Evolutionary conservation across 1,139 yeast genomes (phyloP).

Genomic region (Diutina mesorugosa): DNA sequence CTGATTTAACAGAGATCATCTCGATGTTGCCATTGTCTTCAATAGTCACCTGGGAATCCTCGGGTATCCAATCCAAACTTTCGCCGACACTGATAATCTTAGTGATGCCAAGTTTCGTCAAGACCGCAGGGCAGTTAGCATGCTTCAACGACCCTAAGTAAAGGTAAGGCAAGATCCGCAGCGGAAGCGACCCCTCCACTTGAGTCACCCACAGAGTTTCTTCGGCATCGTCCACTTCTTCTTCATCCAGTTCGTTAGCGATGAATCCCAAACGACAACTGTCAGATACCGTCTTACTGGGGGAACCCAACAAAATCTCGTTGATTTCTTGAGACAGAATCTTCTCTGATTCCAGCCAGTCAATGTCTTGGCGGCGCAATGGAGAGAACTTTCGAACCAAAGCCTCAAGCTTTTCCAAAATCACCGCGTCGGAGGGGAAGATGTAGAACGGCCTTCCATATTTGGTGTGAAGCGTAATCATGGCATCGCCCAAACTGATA

Average conservation of each 20-base stretch:
- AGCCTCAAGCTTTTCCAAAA: slow-evolving; percentile 52
- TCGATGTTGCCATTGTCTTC: slow-evolving; percentile 22
- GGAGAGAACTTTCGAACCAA: slow-evolving; percentile 49
- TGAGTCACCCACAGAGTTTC: slow-evolving; percentile 23
- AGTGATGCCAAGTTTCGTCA: slow-evolving; percentile 54
- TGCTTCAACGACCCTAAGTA: slow-evolving; percentile 79
- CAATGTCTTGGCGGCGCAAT: slow-evolving; percentile 4
- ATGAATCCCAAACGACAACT: slow-evolving; percentile 14
- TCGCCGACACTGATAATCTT: slow-evolving; percentile 86
- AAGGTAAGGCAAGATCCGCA: slow-evolving; percentile 67
- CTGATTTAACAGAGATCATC: slow-evolving; percentile 5
- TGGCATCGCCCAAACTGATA: slow-evolving; percentile 36
- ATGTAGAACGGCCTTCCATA: slow-evolving; percentile 74
- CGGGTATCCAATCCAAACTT: slow-evolving; percentile 44
- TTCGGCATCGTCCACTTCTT: slow-evolving; percentile 6
- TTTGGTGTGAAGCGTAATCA: slow-evolving; percentile 44
- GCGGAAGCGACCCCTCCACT: slow-evolving; percentile 55
- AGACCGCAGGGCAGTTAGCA: slow-evolving; percentile 59
- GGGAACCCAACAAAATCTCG: slow-evolving; percentile 17
- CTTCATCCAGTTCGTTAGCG: slow-evolving; percentile 12
- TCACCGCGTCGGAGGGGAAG: slow-evolving; percentile 60
- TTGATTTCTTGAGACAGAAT: slow-evolving; percentile 20
- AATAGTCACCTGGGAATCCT: slow-evolving; percentile 14
- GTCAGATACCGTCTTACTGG: slow-evolving; percentile 3
- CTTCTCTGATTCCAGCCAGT: slow-evolving; percentile 17